These are phyloP conservation scores for Primulina huaijiensis DNA, from an alignment of 257 asterid species.

Conservation along the genomic window DNA sequence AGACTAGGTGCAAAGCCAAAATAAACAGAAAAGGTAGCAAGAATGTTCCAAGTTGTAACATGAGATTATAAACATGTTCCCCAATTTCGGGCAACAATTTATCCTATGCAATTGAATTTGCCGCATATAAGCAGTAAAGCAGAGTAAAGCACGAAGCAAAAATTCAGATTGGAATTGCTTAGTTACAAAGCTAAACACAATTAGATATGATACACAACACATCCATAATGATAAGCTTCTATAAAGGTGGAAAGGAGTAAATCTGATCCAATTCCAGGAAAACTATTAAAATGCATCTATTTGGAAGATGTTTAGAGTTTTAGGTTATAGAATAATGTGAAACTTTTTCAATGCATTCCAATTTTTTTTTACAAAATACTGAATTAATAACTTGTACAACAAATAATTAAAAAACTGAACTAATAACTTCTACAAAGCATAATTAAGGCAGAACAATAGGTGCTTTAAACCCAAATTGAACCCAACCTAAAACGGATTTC, in stretches of 20 bases:
- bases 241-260: neutral
- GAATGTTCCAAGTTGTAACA: neutral
- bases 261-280: neutral
- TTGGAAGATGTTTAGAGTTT: too few species aligned
- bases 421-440: neutral
- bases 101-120: neutral
- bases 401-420: neutral
- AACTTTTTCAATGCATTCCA: neutral
- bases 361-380: neutral
- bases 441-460: neutral
- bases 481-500: constrained; percentile 69
- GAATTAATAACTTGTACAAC: neutral
- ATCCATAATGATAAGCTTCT: neutral
- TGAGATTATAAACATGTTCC: neutral
- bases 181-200: neutral
- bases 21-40: neutral
- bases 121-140: neutral
- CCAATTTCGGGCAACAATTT: neutral
- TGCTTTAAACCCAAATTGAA: neutral
- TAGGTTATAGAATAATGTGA: neutral
- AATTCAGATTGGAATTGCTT: neutral
- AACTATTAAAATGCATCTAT: too few species aligned
- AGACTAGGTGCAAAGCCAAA: neutral
- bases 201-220: neutral
- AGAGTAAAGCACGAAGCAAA: neutral